These are phyloP conservation scores for Neurospora africana DNA, from an alignment of 495 filamentous ascomycete genomes.

Conservation along the genomic window DNA sequence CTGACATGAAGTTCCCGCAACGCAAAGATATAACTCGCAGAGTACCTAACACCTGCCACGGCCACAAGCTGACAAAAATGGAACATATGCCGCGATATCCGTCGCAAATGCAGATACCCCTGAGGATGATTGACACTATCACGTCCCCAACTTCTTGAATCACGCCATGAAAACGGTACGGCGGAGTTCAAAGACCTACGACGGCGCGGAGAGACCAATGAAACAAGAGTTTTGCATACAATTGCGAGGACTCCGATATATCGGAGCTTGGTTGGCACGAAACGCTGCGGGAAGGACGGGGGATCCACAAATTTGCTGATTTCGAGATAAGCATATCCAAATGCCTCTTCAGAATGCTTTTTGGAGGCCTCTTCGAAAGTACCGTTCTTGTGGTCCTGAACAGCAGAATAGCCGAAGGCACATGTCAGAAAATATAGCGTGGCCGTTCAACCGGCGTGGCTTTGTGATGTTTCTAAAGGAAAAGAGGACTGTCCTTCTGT, in stretches of 20 bases:
- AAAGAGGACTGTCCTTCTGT: conserved; percentile 17
- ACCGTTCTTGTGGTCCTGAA: not conserved
- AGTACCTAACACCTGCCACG: not conserved
- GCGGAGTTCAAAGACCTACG: not conserved
- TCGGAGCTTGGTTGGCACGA: not conserved
- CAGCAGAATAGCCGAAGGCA: not conserved
- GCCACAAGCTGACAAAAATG: not conserved
- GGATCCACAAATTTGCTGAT: not conserved
- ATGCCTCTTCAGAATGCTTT: not conserved
- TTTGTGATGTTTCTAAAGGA: not conserved
- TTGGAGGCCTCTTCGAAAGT: not conserved
- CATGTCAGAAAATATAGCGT: not conserved
- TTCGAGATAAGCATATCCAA: not conserved
- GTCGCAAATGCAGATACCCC: not conserved
- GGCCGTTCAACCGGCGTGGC: not conserved
- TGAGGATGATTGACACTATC: not conserved
- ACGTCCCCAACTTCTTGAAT: not conserved
- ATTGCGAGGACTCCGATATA: not conserved
- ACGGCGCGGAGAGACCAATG: not conserved
- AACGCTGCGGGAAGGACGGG: not conserved
- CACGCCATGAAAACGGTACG: not conserved
- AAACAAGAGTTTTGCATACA: not conserved
- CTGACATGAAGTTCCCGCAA: not conserved
- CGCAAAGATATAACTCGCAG: not conserved
- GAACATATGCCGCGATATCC: not conserved